Evolutionary conservation across 108 stramenopile genomes (phyloP).

Genomic region (Thalassiosira profunda): DNA sequence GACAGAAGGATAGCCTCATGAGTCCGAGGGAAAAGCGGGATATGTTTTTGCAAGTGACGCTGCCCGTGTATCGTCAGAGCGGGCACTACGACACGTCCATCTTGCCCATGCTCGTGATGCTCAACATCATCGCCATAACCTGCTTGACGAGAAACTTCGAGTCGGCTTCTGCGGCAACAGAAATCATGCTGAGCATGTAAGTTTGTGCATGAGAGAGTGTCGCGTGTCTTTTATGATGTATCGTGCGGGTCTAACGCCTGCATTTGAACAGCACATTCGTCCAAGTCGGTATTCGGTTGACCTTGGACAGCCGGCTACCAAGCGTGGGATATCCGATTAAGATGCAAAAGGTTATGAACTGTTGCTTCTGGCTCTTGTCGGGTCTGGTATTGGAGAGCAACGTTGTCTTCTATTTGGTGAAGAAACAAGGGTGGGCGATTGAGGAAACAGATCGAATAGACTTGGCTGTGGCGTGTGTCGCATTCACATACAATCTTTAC

Average conservation of each 20-base stretch:
- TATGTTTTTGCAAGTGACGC: constrained; percentile 13
- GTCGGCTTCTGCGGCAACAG: constrained; percentile 1
- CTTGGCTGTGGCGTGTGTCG: neutral
- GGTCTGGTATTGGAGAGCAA: constrained; percentile 25
- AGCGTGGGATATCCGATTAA: constrained; percentile 33
- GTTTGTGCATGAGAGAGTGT: too few relatives aligned
- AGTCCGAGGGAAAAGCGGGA: neutral
- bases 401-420: constrained; percentile 20
- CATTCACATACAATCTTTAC: too few relatives aligned
- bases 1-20: too few relatives aligned
- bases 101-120: constrained; percentile 24
- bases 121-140: constrained; percentile 29
- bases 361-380: constrained; percentile 21
- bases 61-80: constrained; percentile 20
- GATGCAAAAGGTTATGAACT: constrained; percentile 38
- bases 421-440: neutral
- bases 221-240: too few relatives aligned
- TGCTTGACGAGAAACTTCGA: constrained; percentile 19
- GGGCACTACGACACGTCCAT: constrained; percentile 30
- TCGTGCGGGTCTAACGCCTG: too few relatives aligned
- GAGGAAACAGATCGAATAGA: constrained; percentile 15
- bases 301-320: constrained; percentile 20
- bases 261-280: too few relatives aligned
- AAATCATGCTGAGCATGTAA: constrained; percentile 33
- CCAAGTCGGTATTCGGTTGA: constrained; percentile 27